phyloP scores from a whole-genome alignment of 768 basidiomycete genomes.

The Leccinum obscurum region DNA sequence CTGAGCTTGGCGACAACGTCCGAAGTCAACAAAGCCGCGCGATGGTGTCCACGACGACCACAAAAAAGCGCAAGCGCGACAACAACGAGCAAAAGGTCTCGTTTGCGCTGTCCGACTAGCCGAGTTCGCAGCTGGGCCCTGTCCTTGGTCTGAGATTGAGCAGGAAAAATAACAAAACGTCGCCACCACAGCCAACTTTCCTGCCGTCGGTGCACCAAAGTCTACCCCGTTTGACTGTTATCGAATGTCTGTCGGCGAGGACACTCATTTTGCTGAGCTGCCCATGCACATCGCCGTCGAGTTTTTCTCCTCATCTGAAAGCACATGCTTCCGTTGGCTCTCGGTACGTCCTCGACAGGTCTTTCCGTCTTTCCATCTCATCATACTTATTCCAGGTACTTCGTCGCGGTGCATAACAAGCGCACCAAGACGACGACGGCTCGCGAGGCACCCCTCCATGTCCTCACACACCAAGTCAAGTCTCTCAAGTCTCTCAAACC shows the following conservation, averaged over 20 bases:
- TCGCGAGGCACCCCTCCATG: constrained; percentile 64
- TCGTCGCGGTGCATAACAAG: constrained; percentile 81
- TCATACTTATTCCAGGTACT: constrained; percentile 52
- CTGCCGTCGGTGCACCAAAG: constrained; percentile 60
- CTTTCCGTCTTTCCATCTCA: constrained; percentile 5
- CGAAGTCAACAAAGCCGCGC: no score
- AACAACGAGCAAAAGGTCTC: no score
- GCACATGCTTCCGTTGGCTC: constrained; percentile 58
- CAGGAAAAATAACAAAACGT: constrained; percentile 1
- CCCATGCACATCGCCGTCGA: no score
- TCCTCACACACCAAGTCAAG: constrained; percentile 80
- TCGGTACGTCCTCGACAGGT: constrained; percentile 49
- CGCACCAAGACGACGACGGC: constrained; percentile 68
- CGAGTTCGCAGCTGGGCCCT: no score
- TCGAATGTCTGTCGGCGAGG: no score
- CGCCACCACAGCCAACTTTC: constrained; percentile 55
- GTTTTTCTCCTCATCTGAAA: no score
- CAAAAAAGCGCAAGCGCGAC: no score
- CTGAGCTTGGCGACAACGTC: no score
- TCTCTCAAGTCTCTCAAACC: constrained; percentile 68
- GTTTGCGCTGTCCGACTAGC: no score
- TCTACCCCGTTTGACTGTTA: no score
- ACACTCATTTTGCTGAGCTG: no score
- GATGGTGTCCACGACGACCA: no score
- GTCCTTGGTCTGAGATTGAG: constrained; percentile 9